Base-by-base conservation (phyloP, 345 rosid species). In the Boechera stricta region DNA sequence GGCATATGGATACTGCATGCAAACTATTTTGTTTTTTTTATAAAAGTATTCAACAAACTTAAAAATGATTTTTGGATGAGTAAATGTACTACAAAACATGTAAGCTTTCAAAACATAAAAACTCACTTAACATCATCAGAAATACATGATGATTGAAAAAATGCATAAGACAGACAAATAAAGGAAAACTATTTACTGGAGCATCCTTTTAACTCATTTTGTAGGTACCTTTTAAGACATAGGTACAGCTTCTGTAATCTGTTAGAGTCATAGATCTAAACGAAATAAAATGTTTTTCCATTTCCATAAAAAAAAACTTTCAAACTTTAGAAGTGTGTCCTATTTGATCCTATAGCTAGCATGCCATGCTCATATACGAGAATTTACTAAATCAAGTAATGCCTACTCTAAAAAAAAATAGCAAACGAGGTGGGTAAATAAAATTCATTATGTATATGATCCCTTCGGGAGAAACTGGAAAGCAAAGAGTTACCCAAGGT, bases 401-500 rank as follows among this genome's bases (percentile, higher is more conserved):
- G 48, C 51, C 53, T 66, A 49, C 45, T 28, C 73, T 15, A 2
- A 69, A 8, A 53, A 1, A 15, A 28, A 1, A 2, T 7, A 69
- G 41, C 10, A 41, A 55, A 38, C 38, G n/a, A 26, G 36, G 21
- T 32, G 71, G 31, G 44, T 2, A 36, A 51, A 35, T 21, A 33
- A 28, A 47, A 16, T 15, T 36, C 60, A 35, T 21, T 32, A 5
- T 10, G 16, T 11, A 48, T 66, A 48, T 48, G 58, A 33, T 44
- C 32, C 58, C 45, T 66, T 39, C 18, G n/a, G 57, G 4, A 62
- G 18, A 73, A 51, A 73, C 45, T 32, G 39, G 58, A 35, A 72
- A 54, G 33, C 29, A 68, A 36, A 79, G 60, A 79, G 87, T 77
- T 79, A 94, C 98, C 98, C 98, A 68, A 83, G 84, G 76, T 90